Base-by-base conservation (phyloP, 495 filamentous ascomycete genomes). In the Aspergillus hancockii region DNA sequence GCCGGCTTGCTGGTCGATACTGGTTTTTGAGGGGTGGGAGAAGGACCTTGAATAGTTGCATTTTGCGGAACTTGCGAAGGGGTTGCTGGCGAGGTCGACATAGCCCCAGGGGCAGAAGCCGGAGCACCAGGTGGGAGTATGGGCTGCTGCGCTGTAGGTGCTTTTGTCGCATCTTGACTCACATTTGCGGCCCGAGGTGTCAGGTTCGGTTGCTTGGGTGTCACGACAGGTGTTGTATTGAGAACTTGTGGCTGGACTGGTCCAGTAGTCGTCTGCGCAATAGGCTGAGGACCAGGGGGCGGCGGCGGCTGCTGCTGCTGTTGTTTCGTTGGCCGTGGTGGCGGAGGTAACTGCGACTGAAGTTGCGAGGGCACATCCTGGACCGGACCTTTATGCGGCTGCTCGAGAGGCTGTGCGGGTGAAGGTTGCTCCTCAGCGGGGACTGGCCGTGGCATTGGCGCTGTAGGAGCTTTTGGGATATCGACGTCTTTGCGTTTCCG, bases 181-280 rank as follows among this genome's bases (percentile, higher is more conserved):
- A 25, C 23, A 19, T 63, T 46, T 13, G 45, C 23, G 38, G 40
- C 53, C 52, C 51, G 56, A 49, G 70, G 66, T 0, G 69, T 65
- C 55, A 71, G 59, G 31, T 63, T 66, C 8, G 76, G 64, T 22
- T 75, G 73, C 36, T 74, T 79, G 45, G 65, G 54, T 14, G 57
- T 45, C 19, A 56, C 21, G 7, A 77, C 72, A 14, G 73, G 70
- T n/a, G 77, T 77, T 57, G 58, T 75, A 51, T 77, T 79, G 47
- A 62, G 66, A 6, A 64, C 63, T 28, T 63, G 60, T 22, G 68
- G 64, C 40, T 71, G 68, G 8, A 63, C 60, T 59, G 67, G 69
- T 19, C 68, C 75, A 22, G 73, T 57, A 22, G 65, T 52, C 7
- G 66, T 68, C 60, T 68, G 69, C 23, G 53, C 54, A 53, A 9